Evolutionary conservation across 139 green algal species (phyloP).

Genomic region (Coelastrella sp.): DNA sequence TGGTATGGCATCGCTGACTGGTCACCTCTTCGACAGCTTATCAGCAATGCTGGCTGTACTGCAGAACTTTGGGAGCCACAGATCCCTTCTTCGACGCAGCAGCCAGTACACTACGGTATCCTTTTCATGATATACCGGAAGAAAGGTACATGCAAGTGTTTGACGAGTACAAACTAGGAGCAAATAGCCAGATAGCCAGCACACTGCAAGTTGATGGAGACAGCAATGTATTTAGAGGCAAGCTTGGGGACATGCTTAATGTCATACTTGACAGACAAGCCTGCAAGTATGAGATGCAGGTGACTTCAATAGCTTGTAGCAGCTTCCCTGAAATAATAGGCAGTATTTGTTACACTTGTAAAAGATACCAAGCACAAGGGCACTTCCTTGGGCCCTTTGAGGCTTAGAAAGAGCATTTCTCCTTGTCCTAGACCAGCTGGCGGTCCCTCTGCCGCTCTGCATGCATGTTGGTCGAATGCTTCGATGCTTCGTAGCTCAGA

Average conservation of each 20-base stretch:
- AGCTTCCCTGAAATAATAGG: too few species aligned
- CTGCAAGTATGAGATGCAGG: constrained; percentile 39
- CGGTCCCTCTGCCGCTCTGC: too few species aligned
- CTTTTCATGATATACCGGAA: constrained; percentile 32
- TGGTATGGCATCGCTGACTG: too few species aligned
- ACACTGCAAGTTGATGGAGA: constrained; percentile 31
- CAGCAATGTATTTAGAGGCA: background rate
- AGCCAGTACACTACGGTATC: constrained; percentile 1
- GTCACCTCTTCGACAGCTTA: too few species aligned
- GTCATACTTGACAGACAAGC: constrained; percentile 36
- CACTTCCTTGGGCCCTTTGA: too few species aligned
- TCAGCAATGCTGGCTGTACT: background rate
- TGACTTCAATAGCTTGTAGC: too few species aligned
- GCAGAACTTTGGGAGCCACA: constrained; percentile 42
- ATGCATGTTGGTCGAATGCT: background rate
- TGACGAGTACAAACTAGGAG: constrained; percentile 21
- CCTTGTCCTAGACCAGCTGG: too few species aligned
- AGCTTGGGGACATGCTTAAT: constrained; percentile 48
- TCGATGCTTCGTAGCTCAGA: too few species aligned
- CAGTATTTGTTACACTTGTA: too few species aligned
- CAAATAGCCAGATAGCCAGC: background rate
- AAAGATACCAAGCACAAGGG: too few species aligned
- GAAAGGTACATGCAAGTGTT: constrained; percentile 15
- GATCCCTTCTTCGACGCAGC: constrained; percentile 47
- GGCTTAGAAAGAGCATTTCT: too few species aligned